These are phyloP conservation scores for Vinca minor DNA, from an alignment of 257 asterid species.

Conservation along the genomic window DNA sequence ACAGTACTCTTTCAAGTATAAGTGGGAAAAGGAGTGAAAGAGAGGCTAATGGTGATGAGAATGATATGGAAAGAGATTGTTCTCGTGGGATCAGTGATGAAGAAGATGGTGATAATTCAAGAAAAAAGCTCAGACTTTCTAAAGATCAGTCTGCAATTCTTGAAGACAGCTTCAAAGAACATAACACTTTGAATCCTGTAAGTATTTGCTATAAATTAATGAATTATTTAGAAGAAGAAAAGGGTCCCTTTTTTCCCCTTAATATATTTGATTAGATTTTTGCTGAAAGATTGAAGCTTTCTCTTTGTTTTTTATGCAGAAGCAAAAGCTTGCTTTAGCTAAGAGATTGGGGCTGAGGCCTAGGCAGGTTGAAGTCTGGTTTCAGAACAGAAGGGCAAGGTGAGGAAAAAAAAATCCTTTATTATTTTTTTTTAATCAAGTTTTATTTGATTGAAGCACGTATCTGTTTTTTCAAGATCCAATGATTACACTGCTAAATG, in stretches of 20 bases:
- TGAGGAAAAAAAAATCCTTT: no score
- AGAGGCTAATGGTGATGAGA: slow-evolving; percentile 44
- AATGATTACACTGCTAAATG: no score
- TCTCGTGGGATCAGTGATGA: slow-evolving; percentile 63
- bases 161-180: slow-evolving; percentile 84
- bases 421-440: no score
- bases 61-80: slow-evolving; percentile 43
- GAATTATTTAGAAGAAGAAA: no score
- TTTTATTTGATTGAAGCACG: no score
- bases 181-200: slow-evolving; percentile 75
- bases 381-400: slow-evolving; percentile 88
- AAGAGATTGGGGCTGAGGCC: slow-evolving; percentile 67
- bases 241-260: no score
- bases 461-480: no score
- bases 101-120: slow-evolving; percentile 61
- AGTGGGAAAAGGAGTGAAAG: slow-evolving; percentile 73
- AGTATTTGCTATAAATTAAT: slow-evolving; percentile 13
- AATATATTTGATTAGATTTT: no score
- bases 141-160: slow-evolving; percentile 75
- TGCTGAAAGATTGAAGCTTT: no score
- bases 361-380: slow-evolving; percentile 88
- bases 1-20: slow-evolving; percentile 64
- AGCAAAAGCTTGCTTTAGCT: slow-evolving; percentile 65
- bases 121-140: slow-evolving; percentile 66
- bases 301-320: slow-evolving; percentile 32